Conservation (phyloP, 1,284 basidiomycete genomes). For the Anthracocystis walkeri region DNA sequence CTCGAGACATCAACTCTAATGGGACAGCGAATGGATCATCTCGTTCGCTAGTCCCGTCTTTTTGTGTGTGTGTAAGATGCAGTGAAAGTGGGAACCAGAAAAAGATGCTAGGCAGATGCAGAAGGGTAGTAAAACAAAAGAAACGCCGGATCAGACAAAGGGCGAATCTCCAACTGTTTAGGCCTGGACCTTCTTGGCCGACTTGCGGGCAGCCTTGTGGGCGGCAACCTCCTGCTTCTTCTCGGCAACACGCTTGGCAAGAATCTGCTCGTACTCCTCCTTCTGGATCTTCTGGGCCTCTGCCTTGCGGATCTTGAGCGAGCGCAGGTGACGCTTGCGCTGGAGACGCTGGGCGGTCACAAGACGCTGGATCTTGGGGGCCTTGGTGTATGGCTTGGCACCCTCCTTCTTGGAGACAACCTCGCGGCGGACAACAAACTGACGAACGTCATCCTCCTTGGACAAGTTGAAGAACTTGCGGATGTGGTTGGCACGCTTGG, state of each 20-base stretch:
- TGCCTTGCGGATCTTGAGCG: constrained; percentile 88
- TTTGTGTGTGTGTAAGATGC: constrained; percentile 31
- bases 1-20: constrained; percentile 32
- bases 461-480: constrained; percentile 96
- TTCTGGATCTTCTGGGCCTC: constrained; percentile 95
- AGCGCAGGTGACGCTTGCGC: constrained; percentile 91
- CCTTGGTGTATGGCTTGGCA: constrained; percentile 97
- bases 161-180: constrained; percentile 26
- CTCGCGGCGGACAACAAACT: constrained; percentile 86
- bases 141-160: background rate
- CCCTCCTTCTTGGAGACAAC: constrained; percentile 91
- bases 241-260: constrained; percentile 91
- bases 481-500: constrained; percentile 80
- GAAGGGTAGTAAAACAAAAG: constrained; percentile 3
- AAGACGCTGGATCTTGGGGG: constrained; percentile 78
- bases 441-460: constrained; percentile 98
- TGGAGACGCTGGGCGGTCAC: constrained; percentile 95
- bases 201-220: constrained; percentile 54
- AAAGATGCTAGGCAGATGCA: constrained; percentile 38
- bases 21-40: constrained; percentile 22
- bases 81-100: constrained; percentile 16
- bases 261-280: constrained; percentile 79
- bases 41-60: constrained; percentile 19
- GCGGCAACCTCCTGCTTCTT: constrained; percentile 76
- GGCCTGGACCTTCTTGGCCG: constrained; percentile 53